Base-by-base conservation (phyloP, 1,284 basidiomycete species). In the Ustilago curta region DNA sequence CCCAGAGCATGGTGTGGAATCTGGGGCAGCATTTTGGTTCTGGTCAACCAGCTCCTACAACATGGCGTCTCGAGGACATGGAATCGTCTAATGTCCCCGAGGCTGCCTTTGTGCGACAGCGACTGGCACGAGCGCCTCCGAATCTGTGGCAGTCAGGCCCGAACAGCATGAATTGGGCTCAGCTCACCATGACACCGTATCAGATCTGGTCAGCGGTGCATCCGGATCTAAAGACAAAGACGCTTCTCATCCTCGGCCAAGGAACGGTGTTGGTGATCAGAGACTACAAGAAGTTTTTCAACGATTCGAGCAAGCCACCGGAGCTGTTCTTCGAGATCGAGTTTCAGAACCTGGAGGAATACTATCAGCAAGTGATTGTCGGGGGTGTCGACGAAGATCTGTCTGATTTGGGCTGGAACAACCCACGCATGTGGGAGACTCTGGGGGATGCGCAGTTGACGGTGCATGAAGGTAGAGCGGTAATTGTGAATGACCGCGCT, bases 171-270 rank as follows among this genome's bases (percentile, higher is more conserved):
- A 74, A 72, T 14, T 40, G 62, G 37, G 70, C 69, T 9, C 68
- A 78, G 52, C 21, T 65, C 14, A 59, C 52, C 42, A 75, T 75
- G 69, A 71, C 59, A 8, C 63, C 69, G 29, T 68, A 58, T 25
- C 71, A 76, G 44, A 57, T 63, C 12, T 82, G 80, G 80, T 61
- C 61, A 5, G 80, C 79, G 1, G 67, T 82, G 32, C 80, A 82
- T 44, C 67, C 72, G 6, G 80, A 82, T 45, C 49, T 49, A 49
- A 68, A 61, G 57, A 80, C 76, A 16, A 70, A 70, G 21, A 82
- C 80, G 25, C 68, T 82, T 8, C 66, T 82, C 12, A 57, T 78
- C 14, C 65, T 78, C 12, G 77, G 77, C 18, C 65, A 82, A 27
- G 72, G 68, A 0, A 75, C 73, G 4, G 45, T 82, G 35, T 40